Evolutionary conservation across 768 basidiomycete genomes (phyloP).

Genomic region (Leucosporidium yakuticum): DNA sequence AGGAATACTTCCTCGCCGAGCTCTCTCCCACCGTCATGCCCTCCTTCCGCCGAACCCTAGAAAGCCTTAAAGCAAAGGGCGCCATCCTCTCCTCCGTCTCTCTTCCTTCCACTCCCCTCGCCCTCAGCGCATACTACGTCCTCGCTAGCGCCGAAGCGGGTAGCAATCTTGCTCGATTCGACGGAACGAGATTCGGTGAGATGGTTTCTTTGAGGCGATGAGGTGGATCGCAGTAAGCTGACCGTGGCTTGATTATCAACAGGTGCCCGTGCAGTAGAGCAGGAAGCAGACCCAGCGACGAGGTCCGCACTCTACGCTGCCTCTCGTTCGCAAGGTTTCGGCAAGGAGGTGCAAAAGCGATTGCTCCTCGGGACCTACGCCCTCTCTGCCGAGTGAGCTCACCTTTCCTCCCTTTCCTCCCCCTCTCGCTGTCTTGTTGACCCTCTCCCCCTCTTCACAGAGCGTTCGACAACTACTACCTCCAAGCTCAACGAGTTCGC

Average conservation of each 20-base stretch:
- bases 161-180: slow-evolving; percentile 83
- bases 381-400: slow-evolving; percentile 74
- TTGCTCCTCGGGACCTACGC: slow-evolving; percentile 87
- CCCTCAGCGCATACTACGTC: slow-evolving; percentile 92
- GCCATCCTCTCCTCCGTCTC: slow-evolving; percentile 67
- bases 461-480: slow-evolving; percentile 95
- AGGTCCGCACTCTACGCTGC: slow-evolving; percentile 52
- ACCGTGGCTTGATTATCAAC: background rate
- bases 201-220: background rate
- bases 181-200: slow-evolving; percentile 76
- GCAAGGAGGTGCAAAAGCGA: slow-evolving; percentile 75
- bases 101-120: slow-evolving; percentile 62
- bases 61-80: slow-evolving; percentile 51
- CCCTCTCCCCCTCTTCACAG: slow-evolving; percentile 46
- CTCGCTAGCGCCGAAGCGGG: slow-evolving; percentile 88
- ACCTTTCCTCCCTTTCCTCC: background rate
- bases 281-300: background rate
- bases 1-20: slow-evolving; percentile 68
- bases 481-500: slow-evolving; percentile 82
- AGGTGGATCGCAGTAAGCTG: background rate
- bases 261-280: background rate
- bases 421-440: background rate
- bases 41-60: slow-evolving; percentile 49
- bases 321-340: slow-evolving; percentile 67
- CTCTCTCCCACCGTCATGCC: slow-evolving; percentile 50